These are phyloP conservation scores for Sarocladium oryzae DNA, from an alignment of 2,329 filamentous ascomycete species.

Conservation along the genomic window DNA sequence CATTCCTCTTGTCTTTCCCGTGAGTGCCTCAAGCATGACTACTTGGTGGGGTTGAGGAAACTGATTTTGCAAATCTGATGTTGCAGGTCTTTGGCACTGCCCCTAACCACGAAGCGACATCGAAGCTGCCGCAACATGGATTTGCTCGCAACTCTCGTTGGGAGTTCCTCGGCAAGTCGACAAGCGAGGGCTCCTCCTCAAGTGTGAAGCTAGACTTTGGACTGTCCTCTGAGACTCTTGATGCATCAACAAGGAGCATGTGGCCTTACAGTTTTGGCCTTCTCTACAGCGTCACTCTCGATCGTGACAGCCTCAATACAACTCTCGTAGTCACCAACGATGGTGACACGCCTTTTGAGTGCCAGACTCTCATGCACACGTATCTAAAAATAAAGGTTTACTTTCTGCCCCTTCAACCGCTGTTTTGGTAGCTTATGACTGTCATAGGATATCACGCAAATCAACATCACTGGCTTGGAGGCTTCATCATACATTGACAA, in stretches of 20 bases:
- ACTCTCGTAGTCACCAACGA: slow-evolving; percentile 85
- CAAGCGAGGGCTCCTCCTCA: slow-evolving; percentile 41
- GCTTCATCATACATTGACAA: slow-evolving; percentile 79
- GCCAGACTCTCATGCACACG: slow-evolving; percentile 85
- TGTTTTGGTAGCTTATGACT: not conserved
- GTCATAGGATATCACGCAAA: slow-evolving; percentile 67
- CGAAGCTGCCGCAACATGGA: slow-evolving; percentile 81
- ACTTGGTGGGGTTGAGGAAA: slow-evolving; percentile 7
- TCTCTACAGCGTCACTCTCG: slow-evolving; percentile 87
- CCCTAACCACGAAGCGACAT: slow-evolving; percentile 69
- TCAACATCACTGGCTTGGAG: slow-evolving; percentile 69
- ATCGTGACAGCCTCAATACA: slow-evolving; percentile 67
- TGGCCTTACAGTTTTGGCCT: slow-evolving; percentile 88
- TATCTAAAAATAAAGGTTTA: slow-evolving; percentile 77
- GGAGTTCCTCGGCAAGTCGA: slow-evolving; percentile 88
- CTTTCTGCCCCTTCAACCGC: slow-evolving; percentile 11
- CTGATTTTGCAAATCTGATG: not conserved
- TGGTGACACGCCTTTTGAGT: slow-evolving; percentile 75
- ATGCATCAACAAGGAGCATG: slow-evolving; percentile 57
- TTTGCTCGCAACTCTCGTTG: slow-evolving; percentile 86
- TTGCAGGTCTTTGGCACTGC: slow-evolving; percentile 76
- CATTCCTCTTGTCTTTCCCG: slow-evolving; percentile 88
- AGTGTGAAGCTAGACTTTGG: slow-evolving; percentile 95
- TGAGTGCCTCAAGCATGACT: slow-evolving; percentile 27
- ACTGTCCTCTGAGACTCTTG: slow-evolving; percentile 66